A percentile compares a stretch with the other conserved stretches of the same genome.
Evolutionary conservation across 2,329 filamentous ascomycete genomes (phyloP).

Genomic region (Phyllachora maydis): DNA sequence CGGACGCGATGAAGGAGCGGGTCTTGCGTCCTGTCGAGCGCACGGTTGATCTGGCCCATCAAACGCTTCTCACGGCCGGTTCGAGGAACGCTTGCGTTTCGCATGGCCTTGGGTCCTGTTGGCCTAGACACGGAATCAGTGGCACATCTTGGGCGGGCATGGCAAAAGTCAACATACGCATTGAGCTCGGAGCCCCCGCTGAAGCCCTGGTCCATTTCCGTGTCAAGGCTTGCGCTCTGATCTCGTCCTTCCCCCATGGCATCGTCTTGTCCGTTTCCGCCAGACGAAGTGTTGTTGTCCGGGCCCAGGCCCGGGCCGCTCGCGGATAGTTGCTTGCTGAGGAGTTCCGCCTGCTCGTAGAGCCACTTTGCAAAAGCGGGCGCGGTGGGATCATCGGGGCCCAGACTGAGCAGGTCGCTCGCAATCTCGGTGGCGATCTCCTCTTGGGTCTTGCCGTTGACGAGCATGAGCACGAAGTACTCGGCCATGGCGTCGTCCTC

Average conservation of each 20-base stretch:
- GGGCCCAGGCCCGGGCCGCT: conserved; percentile 11
- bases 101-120: conserved; percentile 89
- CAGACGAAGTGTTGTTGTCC: too few species aligned
- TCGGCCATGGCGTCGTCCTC: conserved; percentile 76
- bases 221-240: conserved; percentile 44
- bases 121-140: too few species aligned
- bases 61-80: conserved; percentile 58
- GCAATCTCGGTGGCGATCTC: conserved; percentile 79
- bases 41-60: conserved; percentile 66
- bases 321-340: conserved; percentile 43
- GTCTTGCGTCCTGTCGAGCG: conserved; percentile 60
- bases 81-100: conserved; percentile 40
- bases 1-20: conserved; percentile 60
- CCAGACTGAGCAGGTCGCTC: conserved; percentile 65
- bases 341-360: conserved; percentile 61
- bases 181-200: conserved; percentile 24
- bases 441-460: conserved; percentile 81
- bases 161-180: conserved; percentile 31
- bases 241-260: too few species aligned
- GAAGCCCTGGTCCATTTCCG: conserved; percentile 58
- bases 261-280: conserved; percentile 15
- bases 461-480: conserved; percentile 94
- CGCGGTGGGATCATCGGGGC: conserved; percentile 64
- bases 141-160: too few species aligned
- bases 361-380: conserved; percentile 79